Base-by-base conservation (phyloP, 441 rosid species). In the Eruca vesicaria region DNA sequence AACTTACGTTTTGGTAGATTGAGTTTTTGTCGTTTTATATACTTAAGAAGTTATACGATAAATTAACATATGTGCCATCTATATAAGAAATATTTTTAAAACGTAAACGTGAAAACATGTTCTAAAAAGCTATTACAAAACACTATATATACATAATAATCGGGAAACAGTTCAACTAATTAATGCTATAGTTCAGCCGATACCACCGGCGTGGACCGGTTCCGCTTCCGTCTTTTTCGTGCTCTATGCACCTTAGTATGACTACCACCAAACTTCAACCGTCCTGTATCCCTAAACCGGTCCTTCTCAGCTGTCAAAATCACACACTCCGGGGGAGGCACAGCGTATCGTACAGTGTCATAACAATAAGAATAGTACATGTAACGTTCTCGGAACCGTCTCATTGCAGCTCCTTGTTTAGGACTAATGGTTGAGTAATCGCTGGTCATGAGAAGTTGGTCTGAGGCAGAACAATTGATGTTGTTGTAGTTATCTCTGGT, bases 301-400 rank as follows among this genome's bases (percentile, higher is more conserved):
- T 68, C 69, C 62, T 76, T 81, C 72, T 95, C 97, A 0, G 70
- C 19, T 0, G 86, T 72, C 68, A 77, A 78, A 2, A 89, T 77
- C 18, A 86, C 89, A 55, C 98, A 95, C 68, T 93, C 99, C 0
- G 99, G 90, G 0, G 80, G 90, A 0, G 92, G 77, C 15, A 84
- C 76, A 0, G 90, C 86, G 66, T 95, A 95, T 26, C 99, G 60
- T 5, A 86, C 2, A 0, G 81, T 66, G 19, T 95, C 98, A 0
- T 95, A 91, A 72, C 99, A 95, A 66, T 91, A 93, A 0, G 98
- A 90, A 62, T 95, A 95, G 64, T 93, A 95, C 92, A 93, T 91
- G 35, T 79, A 87, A 43, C 84, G 89, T 15, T 86, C 86, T 0
- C 99, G 84, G 55, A 93, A 91, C 21, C 72, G 72, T 1, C 87